Percentiles rank a stretch among this genome's conserved stretches.
Conservation (phyloP, 129 eudicot species). For the Silybum marianum region DNA sequence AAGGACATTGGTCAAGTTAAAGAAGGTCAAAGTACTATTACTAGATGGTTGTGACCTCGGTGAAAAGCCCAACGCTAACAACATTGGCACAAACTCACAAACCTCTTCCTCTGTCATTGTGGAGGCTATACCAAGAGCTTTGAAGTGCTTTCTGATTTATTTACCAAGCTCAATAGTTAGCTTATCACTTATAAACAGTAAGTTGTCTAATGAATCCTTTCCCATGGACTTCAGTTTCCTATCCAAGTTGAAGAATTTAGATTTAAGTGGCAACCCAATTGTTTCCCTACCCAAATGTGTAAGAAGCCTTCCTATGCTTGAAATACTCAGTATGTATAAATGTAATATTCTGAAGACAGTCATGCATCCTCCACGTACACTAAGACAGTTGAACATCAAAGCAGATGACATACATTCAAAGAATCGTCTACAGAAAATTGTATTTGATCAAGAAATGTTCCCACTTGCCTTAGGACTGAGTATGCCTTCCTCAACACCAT, state of each 20-base stretch:
- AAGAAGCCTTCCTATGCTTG: not conserved
- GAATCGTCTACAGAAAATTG: not conserved
- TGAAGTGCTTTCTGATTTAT: too few species aligned
- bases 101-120: too few species aligned
- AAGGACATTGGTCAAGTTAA: not conserved
- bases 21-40: not conserved
- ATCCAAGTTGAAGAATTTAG: not conserved
- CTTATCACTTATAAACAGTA: too few species aligned
- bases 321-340: not conserved
- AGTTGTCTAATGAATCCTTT: too few species aligned
- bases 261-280: not conserved
- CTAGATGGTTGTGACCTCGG: not conserved
- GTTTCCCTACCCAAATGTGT: not conserved
- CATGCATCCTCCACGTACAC: constrained; percentile 18
- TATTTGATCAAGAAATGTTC: constrained; percentile 27
- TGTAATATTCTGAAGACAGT: not conserved
- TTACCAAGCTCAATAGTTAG: too few species aligned
- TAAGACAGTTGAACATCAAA: not conserved
- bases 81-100: too few species aligned
- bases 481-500: not conserved
- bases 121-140: too few species aligned
- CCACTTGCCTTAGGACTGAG: not conserved
- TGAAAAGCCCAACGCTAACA: not conserved
- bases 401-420: too few species aligned
- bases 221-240: not conserved